Conservation (phyloP, 768 basidiomycete genomes). For the Termitomyces sp. region DNA sequence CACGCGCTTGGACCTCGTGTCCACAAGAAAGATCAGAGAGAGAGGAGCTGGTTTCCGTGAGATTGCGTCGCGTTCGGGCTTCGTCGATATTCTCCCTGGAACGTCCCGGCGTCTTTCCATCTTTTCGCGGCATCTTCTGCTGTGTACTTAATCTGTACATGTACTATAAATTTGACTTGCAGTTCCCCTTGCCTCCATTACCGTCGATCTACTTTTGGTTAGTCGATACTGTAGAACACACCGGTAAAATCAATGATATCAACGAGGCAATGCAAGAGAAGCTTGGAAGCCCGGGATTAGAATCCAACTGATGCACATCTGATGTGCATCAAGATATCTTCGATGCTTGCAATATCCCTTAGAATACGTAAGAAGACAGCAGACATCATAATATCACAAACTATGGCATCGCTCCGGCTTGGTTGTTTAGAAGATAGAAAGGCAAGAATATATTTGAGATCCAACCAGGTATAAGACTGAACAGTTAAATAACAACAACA, state of each 20-base stretch:
- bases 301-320: neutral
- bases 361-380: too few relatives aligned
- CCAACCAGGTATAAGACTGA: neutral
- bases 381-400: too few relatives aligned
- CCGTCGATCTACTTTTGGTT: neutral
- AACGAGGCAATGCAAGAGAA: neutral
- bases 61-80: neutral
- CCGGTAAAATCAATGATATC: neutral
- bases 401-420: neutral
- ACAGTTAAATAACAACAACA: neutral
- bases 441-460: neutral
- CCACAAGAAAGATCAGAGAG: neutral
- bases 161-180: neutral
- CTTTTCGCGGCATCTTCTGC: too few relatives aligned
- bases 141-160: neutral
- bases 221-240: neutral
- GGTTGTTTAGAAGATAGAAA: neutral
- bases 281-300: neutral
- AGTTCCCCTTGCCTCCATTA: neutral
- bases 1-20: neutral
- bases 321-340: neutral
- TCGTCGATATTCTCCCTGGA: neutral
- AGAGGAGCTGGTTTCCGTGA: slow-evolving; percentile 3
- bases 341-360: too few relatives aligned
- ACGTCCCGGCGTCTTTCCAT: neutral